Conservation (phyloP, 371 early-diverging fungal genomes). For the Zychaea mexicana region DNA sequence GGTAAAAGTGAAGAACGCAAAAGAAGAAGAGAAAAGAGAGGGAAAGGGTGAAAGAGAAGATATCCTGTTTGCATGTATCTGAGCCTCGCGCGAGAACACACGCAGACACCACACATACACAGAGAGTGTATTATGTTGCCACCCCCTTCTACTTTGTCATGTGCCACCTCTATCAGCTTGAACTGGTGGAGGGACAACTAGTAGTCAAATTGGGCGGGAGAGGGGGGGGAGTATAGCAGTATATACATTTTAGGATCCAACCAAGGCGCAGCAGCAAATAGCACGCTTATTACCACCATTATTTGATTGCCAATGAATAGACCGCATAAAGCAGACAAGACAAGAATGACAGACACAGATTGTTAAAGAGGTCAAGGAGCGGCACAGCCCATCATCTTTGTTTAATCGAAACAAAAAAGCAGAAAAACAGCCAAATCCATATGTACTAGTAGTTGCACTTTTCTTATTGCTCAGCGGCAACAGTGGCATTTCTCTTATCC, state of each 20-base stretch:
- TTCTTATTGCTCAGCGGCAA: conserved; percentile 11
- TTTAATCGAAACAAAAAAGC: not conserved
- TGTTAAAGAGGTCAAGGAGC: too few species aligned
- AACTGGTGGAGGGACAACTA: too few species aligned
- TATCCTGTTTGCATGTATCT: not conserved
- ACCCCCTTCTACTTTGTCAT: too few species aligned
- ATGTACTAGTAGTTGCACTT: too few species aligned
- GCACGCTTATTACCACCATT: too few species aligned
- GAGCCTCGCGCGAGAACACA: not conserved
- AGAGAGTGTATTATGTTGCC: too few species aligned
- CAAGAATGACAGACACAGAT: not conserved
- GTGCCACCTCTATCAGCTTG: too few species aligned
- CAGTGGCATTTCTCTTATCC: conserved; percentile 62
- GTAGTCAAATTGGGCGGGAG: too few species aligned
- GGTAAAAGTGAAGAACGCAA: not conserved
- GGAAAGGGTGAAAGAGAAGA: not conserved
- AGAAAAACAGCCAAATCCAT: not conserved
- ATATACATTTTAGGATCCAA: too few species aligned
- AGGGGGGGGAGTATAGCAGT: too few species aligned
- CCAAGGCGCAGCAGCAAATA: too few species aligned
- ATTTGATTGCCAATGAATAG: too few species aligned
- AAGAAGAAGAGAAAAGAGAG: not conserved
- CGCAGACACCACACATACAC: not conserved
- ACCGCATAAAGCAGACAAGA: not conserved
- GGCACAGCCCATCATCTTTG: not conserved